Base-by-base conservation (phyloP, 108 stramenopile species). In the Skeletonema grethae region DNA sequence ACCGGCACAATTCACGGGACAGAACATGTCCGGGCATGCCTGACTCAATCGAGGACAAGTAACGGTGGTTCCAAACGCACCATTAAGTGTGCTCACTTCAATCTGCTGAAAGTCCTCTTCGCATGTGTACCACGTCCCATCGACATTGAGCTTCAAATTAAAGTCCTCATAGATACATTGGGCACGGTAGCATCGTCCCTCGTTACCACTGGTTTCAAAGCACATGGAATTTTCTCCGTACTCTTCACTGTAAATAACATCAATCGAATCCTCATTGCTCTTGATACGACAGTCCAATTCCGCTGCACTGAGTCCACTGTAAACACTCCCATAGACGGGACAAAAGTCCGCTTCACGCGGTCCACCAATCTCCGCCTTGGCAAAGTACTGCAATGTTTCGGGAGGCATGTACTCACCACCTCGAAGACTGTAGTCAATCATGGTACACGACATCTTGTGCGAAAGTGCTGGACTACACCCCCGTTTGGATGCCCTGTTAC, bases 21-120 rank as follows among this genome's bases (percentile, higher is more conserved):
- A 95, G 46, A 92, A 95, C 50, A 95, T 80, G 53, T 95, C 89
- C 0, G 93, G 93, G 70, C 93, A 95, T 13, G 80, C 90, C 29
- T 79, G 65, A 58, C 79, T 80, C 12, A 95, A 63, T 31, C 91
- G 85, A 10, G 77, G 77, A 57, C 79, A 80, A 5, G 79, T 80
- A 13, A 80, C 60, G 1, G 80, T 82, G 56, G 76, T 72, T 43
- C 73, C 72, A 31, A 80, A 75, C 4, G 76, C 76, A 24, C 80
- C 80, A 12, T 39, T 58, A 7, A 75, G 58, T 20, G 73, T 75
- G 16, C 46, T 76, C 16, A 90, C 80, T 15, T 72, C 65, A 61
- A 89, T 67, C 64, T 83, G 61, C 65, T 94, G 87, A 65, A 88
- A 91, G 69, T 94, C 92, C 29, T 88, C 83, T 10, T 89, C 82